phyloP scores from a whole-genome alignment of 164 flowering plant genomes.

The Stephania yunnanensis region DNA sequence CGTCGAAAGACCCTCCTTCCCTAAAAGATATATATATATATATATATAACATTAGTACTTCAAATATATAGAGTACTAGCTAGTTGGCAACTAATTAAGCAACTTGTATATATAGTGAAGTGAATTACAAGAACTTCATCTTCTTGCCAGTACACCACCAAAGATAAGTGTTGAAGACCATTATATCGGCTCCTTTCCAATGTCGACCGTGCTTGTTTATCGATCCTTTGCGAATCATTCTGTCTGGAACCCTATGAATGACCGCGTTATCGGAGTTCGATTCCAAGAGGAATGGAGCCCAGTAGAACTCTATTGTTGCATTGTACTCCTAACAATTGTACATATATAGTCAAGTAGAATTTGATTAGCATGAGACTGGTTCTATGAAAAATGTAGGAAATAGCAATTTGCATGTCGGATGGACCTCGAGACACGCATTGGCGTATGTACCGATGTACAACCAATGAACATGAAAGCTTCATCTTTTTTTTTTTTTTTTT shows the following conservation, averaged over 20 bases:
- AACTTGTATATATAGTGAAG: not conserved
- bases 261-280: slow-evolving; percentile 71
- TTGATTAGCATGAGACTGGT: not conserved
- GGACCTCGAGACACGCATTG: no score
- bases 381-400: not conserved
- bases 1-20: slow-evolving; percentile 59
- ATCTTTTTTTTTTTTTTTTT: no score
- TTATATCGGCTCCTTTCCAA: slow-evolving; percentile 63
- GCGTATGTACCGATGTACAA: no score
- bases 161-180: slow-evolving; percentile 67
- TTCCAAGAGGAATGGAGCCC: slow-evolving; percentile 95
- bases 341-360: not conserved
- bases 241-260: slow-evolving; percentile 49
- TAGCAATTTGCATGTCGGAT: not conserved
- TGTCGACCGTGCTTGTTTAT: slow-evolving; percentile 53
- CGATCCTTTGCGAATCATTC: slow-evolving; percentile 57
- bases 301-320: slow-evolving; percentile 90
- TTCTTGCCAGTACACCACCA: slow-evolving; percentile 78
- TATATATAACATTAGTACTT: not conserved
- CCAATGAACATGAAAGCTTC: no score
- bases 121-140: slow-evolving; percentile 54
- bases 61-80: no score
- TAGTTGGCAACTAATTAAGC: no score
- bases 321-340: slow-evolving; percentile 55
- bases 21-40: slow-evolving; percentile 19